Base-by-base conservation (phyloP, 148 eudicot species). In the Oxyria digyna region DNA sequence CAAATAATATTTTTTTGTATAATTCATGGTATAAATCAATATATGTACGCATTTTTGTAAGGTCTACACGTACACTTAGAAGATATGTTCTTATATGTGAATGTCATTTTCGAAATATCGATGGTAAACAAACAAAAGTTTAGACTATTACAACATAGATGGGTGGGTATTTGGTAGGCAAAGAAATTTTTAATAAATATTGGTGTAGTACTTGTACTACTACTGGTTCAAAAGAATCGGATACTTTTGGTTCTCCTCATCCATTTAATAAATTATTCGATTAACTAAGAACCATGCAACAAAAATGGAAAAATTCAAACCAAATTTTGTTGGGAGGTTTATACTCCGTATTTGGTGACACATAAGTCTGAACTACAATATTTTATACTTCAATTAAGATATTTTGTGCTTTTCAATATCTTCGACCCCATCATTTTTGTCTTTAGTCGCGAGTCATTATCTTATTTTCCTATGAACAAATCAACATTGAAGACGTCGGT, bases 291-390 rank as follows among this genome's bases (percentile, higher is more conserved):
- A 59, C 35, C 65, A 59, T 29, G 12, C 65, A 59, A 13, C 29
- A 1, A 13, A 10, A 29, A 59, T 59, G 27, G 65, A 59, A 59
- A 29, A 3, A 14, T 59, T 59, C 65, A 59, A 59, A 59, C 20
- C 35, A 29, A 59, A 13, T 59, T 26, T 59, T 27, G 65, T 59
- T 59, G 37, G 65, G 65, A 31, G 37, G 65, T 14, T 27, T 29
- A n/a, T n/a, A n/a, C n/a, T n/a, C n/a, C n/a, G 65, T 59, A 59
- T 59, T 8, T 59, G 38, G 29, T 59, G 38, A 59, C 65, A 59
- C 8, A 57, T 57, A 29, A 29, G 6, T 42, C 48, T 13, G 48
- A 43, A 15, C 48, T 43, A 43, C 48, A 43, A 26, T 10, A 14
- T 27, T 5, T 26, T 59, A 59, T 27, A 17, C 13, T 14, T 3